Evolutionary conservation across 1,139 yeast genomes (phyloP), one percentile per base, ranked within the genome.

Genomic region (Saccharomyces hybrid): DNA sequence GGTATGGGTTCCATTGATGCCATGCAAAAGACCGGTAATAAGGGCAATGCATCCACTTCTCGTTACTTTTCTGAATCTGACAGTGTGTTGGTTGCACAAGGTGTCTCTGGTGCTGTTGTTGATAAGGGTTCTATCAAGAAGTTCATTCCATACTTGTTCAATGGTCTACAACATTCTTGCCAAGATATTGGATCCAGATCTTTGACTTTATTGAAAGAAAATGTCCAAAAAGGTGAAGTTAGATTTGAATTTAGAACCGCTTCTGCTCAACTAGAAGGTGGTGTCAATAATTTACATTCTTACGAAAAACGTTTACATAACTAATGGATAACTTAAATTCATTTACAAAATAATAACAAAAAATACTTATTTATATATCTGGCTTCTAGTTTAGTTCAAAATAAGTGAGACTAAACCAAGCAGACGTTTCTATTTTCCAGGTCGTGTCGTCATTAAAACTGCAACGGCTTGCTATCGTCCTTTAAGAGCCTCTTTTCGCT

Each of bases 1-100:
- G 99, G 99, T 78, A 93, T 93, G 99, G 99, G 99, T 65, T 93
- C 98, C 44, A 85, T 93, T 68, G 99, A 91, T 73, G 99, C 99
- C 62, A 91, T 91, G 98, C 95, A 93, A 80, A 87, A 89, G 78
- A 88, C 96, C 58, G 78, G 80, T 62, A 80, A 79, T 69, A 85
- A 83, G 72, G 96, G 96, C 65, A 95, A 93, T 70, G 99, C 99
- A 57, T 93, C 99, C 51, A 89, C 99, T 60, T 90, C 97, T 51
- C 88, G 99, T 78, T 93, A 93, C 79, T 93, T 93, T 75, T 89
- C 97, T 57, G 99, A 93, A 78, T 77, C 89, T 61, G 99, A 93
- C 74, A 80, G 87, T 69, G 98, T 93, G 62, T 81, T 93, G 64
- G 99, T 93, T 64, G 99, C 99, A 55, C 99, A 93, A 79, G 99